phyloP scores from a whole-genome alignment of 345 rosid genomes.

The Cardamine resedifolia region DNA sequence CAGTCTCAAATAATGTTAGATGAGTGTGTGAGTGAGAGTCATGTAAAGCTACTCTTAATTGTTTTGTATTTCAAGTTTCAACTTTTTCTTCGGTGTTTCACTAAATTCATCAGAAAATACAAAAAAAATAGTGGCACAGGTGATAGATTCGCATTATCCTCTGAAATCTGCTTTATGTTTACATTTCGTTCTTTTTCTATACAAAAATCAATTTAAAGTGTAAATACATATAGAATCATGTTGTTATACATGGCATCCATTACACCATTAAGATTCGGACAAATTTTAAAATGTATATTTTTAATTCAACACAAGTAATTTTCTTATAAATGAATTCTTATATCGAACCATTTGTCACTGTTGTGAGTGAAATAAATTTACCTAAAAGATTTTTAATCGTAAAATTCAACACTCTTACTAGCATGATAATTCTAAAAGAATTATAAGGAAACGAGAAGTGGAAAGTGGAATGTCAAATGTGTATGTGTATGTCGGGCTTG shows the following conservation, averaged over 20 bases:
- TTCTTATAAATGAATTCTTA: background rate
- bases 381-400: background rate
- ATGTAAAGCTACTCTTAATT: conserved; percentile 5
- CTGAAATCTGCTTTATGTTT: conserved; percentile 18
- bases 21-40: background rate
- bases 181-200: background rate
- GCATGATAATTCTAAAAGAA: background rate
- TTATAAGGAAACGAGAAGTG: background rate
- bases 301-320: background rate
- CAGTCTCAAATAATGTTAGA: background rate
- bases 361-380: background rate
- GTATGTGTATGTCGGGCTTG: conserved; percentile 7
- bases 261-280: conserved; percentile 17
- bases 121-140: conserved; percentile 1
- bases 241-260: conserved; percentile 25
- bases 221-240: conserved; percentile 13
- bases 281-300: background rate
- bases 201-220: conserved; percentile 11
- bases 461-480: background rate
- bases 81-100: background rate
- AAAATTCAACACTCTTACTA: background rate
- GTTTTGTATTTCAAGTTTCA: background rate
- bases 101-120: background rate
- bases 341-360: background rate
- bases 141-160: conserved; percentile 32